Evolutionary conservation across 495 filamentous ascomycete genomes (phyloP), one percentile per base, ranked within the genome.

Genomic region (Bryoglossum gracile): DNA sequence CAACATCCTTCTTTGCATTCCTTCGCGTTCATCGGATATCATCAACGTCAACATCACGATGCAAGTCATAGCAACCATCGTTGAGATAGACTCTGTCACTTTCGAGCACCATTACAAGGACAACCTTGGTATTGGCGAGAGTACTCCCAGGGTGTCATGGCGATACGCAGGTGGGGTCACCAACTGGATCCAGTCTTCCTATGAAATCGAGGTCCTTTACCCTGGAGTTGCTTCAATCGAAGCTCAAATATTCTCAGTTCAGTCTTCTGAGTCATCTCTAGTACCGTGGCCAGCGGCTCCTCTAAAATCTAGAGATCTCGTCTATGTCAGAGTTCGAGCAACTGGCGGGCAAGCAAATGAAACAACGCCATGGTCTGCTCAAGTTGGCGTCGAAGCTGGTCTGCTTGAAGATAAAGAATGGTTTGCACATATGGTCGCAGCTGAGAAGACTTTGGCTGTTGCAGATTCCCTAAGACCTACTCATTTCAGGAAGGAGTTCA

Each of bases 271-370:
- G 1, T 77, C 74, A 0, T 56, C 72, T 10, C 66, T 75, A 1
- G 66, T 77, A 0, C 72, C 70, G n/a, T 77, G 74, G 74, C 74
- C 72, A 11, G 65, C 65, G 0, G 51, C 62, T 1, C 63, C 68
- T 2, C 57, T 77, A 6, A 36, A 55, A 3, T 71, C 72, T 11
- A 55, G 70, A 24, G 71, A 74, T 52, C 49, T 51, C 2, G 69
- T 57, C 9, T 54, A 40, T 3, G 58, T 75, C 4, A 62, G 70
- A 11, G 70, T 75, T 26, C 66, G 60, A 43, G 45, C 50, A 11
- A 42, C 24, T 11, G 48, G 53, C 13, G 21, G 25, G 6, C 4
- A 21, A 2, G 39, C 38, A 2, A 21, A 18, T 8, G 34, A 33
- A 16, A 14, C 16, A 70, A 55, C 65, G 60, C 5, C 62, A 61